Evolutionary conservation across 179 eudicot genomes (phyloP), one percentile per base, ranked within the genome.

Genomic region (Camellia oleifera): DNA sequence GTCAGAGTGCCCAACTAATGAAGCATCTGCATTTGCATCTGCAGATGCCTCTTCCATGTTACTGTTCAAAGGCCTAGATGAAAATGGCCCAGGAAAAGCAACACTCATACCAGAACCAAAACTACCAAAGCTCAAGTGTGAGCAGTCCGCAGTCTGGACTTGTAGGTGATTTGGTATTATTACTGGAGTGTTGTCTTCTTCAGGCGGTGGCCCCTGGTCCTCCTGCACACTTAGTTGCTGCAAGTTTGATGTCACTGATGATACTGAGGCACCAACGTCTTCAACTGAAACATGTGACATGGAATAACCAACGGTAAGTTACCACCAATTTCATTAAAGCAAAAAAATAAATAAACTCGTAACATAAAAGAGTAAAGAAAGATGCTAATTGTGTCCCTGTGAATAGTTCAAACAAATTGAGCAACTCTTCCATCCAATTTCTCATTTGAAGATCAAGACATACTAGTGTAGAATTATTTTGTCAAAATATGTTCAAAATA

Each of bases 101-200:
- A 88, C 82, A 84, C 77, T 76, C 79, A 87, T 77, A 53, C 88
- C 88, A 83, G 96, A 79, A 56, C 98, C 96, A 76, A 96, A 92
- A 86, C 92, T 96, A 53, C 98, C 99, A 86, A 96, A 96, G 88
- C 99, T 94, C 89, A 96, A 87, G 83, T 96, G 97, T 42, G 89
- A 89, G 75, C 95, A 94, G 78, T 92, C 93, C 61, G 90, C 90
- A 66, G 89, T 83, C 78, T 90, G 98, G 75, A 92, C 98, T 87
- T 89, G 93, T 72, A 96, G 85, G 83, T 96, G 98, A 76, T 91
- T 88, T 7, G 98, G 97, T 77, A 94, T 94, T 84, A 91, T 91
- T 44, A 96, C 98, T 84, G 96, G 87, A 85, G 97, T 93, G 63
- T 80, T 85, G 74, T 87, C 92, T 23, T 84, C 93, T 82, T 90